These are phyloP conservation scores for Microascus cirrosus DNA, from an alignment of 2,329 filamentous ascomycete species.

Conservation along the genomic window DNA sequence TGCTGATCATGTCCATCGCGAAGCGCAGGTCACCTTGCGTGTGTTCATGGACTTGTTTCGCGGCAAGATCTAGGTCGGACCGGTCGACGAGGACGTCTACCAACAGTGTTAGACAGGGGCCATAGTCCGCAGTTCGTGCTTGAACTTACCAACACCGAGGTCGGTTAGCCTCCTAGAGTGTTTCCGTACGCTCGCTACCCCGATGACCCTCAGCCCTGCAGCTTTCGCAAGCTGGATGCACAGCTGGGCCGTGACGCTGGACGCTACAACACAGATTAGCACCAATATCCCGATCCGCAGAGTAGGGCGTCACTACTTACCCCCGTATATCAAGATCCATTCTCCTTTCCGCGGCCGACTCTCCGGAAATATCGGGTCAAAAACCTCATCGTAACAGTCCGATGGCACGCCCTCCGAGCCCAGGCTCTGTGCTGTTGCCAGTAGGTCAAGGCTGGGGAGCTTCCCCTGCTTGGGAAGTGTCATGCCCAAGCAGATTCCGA, in stretches of 20 bases:
- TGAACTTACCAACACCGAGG: slow-evolving; percentile 1
- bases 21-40: slow-evolving; percentile 50
- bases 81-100: slow-evolving; percentile 60
- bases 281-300: background rate
- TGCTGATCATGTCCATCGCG: slow-evolving; percentile 57
- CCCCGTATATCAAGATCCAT: slow-evolving; percentile 4
- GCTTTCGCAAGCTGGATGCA: slow-evolving; percentile 58
- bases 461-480: slow-evolving; percentile 35
- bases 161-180: slow-evolving; percentile 33
- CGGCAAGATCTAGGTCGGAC: slow-evolving; percentile 51
- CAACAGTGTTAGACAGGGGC: background rate
- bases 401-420: background rate
- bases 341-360: slow-evolving; percentile 1
- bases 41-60: slow-evolving; percentile 50
- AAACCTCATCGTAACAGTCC: slow-evolving; percentile 3
- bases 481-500: slow-evolving; percentile 60
- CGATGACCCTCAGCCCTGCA: slow-evolving; percentile 52
- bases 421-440: background rate
- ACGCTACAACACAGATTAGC: background rate
- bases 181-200: slow-evolving; percentile 54
- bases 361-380: background rate
- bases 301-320: background rate
- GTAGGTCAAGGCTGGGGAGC: background rate
- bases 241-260: slow-evolving; percentile 46
- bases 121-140: background rate